Evolutionary conservation across 2,329 filamentous ascomycete species (phyloP).

Genomic region (Corynespora cassiicola): DNA sequence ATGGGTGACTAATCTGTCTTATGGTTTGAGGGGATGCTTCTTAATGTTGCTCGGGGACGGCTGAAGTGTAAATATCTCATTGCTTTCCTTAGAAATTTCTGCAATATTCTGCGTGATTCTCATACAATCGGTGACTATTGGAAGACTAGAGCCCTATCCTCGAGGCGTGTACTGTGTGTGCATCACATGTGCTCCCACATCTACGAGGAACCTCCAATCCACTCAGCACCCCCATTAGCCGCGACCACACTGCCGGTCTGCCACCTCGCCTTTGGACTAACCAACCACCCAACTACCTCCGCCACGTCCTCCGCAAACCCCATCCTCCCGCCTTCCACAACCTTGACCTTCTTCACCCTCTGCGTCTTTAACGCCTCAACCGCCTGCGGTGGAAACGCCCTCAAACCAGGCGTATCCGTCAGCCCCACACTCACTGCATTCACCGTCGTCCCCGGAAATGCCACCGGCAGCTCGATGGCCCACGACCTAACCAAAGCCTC

Average conservation of each 20-base stretch:
- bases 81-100: too few species aligned
- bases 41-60: too few species aligned
- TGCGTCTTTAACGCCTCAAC: constrained; percentile 23
- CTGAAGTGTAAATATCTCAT: too few species aligned
- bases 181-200: background rate
- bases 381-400: constrained; percentile 12
- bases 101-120: too few species aligned
- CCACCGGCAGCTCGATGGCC: constrained; percentile 28
- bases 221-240: constrained; percentile 38
- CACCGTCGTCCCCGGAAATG: constrained; percentile 32
- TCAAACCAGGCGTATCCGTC: constrained; percentile 31
- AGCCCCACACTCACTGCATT: constrained; percentile 36
- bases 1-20: too few species aligned
- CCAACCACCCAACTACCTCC: constrained; percentile 66
- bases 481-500: constrained; percentile 27
- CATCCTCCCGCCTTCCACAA: constrained; percentile 26
- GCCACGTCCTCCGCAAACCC: constrained; percentile 61
- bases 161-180: too few species aligned
- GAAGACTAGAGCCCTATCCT: too few species aligned
- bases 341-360: constrained; percentile 25
- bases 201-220: constrained; percentile 20
- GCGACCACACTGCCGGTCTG: constrained; percentile 46
- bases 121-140: too few species aligned
- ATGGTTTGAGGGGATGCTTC: too few species aligned
- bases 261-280: constrained; percentile 42